Base-by-base conservation (phyloP, 1,139 yeast species). In the Debaryomyces coudertii region DNA sequence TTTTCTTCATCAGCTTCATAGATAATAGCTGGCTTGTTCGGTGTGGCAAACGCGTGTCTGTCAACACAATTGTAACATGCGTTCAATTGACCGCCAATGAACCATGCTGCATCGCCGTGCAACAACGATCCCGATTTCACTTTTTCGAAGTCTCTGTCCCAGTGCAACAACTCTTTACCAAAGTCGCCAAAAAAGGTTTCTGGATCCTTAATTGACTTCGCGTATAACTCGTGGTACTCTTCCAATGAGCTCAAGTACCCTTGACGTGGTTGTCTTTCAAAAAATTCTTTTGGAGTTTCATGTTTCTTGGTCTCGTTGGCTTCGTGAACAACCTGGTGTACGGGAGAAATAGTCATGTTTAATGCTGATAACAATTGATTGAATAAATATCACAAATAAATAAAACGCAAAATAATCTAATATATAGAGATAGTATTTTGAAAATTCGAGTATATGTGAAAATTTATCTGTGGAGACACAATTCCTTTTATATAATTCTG, bases 61-160 rank as follows among this genome's bases (percentile, higher is more conserved):
- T 93, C 99, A 56, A 93, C 96, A 80, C 97, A 88, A 77, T 93
- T 93, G 76, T 86, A 92, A 49, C 90, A 79, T 42, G 99, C 98
- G 63, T 93, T 93, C 66, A 93, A 80, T 71, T 87, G 85, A 63
- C 99, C 99, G 52, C 90, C 93, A 44, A 90, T 69, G 63, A 93
- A 93, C 98, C 98, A 93, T 37, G 96, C 87, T 35, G 83, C 77
- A 61, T 92, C 95, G 56, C 97, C 98, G 54, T 82, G 71, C 50
- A 75, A 75, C 59, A 93, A 80, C 47, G 86, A 77, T 22, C 97
- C 97, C 38, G 82, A 64, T 57, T 79, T 77, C 47, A 88, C 96
- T 48, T 83, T 79, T 59, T 78, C 72, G 71, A 89, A 93, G 53
- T 87, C 95, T 56, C 76, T 82, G 68, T 87, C 92, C 98, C 98